Conservation (phyloP, 176 grass and related monocot genomes). For the Oryza glumipatula region DNA sequence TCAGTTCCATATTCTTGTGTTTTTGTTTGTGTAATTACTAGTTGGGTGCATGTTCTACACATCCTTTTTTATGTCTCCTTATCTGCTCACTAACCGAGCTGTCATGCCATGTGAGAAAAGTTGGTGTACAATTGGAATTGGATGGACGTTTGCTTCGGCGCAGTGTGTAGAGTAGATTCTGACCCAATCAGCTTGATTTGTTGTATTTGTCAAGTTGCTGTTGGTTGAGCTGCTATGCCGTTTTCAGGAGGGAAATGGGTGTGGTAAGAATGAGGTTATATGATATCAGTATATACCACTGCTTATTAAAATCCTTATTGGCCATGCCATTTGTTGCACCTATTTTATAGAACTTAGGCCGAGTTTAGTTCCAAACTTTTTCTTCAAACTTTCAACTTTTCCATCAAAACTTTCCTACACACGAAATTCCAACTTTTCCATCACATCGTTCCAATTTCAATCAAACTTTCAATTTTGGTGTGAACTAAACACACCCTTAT, state of each 20-base stretch:
- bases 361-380: no score
- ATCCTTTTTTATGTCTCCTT: constrained; percentile 9
- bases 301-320: constrained; percentile 31
- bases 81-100: constrained; percentile 31
- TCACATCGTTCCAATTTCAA: no score
- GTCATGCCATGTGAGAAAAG: constrained; percentile 51
- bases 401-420: no score
- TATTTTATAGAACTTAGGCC: constrained; percentile 10
- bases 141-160: constrained; percentile 27
- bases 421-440: no score
- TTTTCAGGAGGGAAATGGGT: neutral
- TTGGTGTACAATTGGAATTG: constrained; percentile 27
- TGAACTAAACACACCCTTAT: neutral
- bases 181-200: constrained; percentile 36
- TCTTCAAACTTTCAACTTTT: no score
- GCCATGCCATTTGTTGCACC: constrained; percentile 12
- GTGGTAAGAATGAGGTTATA: constrained; percentile 32
- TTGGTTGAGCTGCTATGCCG: constrained; percentile 39
- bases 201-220: constrained; percentile 46
- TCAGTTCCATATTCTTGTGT: neutral
- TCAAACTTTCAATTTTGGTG: no score
- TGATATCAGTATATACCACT: constrained; percentile 8
- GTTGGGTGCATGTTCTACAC: neutral
- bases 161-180: constrained; percentile 40
- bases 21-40: neutral